Percentiles rank a stretch among this genome's conserved stretches.
Evolutionary conservation across 164 flowering plant species (phyloP).

Genomic region (Protea cynaroides): DNA sequence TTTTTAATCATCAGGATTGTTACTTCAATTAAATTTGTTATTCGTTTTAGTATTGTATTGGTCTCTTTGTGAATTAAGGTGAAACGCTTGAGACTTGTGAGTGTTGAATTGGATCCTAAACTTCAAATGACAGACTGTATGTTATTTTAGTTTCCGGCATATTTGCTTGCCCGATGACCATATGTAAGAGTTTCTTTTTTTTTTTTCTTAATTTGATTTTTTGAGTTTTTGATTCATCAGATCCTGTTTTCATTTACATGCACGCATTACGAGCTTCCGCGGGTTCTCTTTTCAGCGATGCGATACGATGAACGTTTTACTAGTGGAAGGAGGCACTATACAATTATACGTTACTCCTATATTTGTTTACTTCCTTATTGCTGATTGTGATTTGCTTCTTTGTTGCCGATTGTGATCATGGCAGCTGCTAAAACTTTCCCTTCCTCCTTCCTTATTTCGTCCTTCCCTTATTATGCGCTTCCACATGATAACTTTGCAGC

Average conservation of each 20-base stretch:
- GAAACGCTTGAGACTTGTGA: conserved; percentile 1
- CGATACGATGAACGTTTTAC: background rate
- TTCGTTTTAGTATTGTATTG: background rate
- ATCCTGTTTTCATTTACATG: conserved; percentile 6
- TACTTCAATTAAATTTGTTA: background rate
- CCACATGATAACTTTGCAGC: background rate
- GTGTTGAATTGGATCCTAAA: conserved; percentile 23
- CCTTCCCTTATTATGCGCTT: too few relatives aligned
- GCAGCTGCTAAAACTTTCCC: too few relatives aligned
- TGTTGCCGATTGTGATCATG: too few relatives aligned
- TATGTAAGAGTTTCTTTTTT: conserved; percentile 1
- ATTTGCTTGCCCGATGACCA: background rate
- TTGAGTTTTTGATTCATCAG: conserved; percentile 9
- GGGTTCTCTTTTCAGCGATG: background rate
- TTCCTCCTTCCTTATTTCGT: too few relatives aligned
- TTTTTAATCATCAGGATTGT: conserved; percentile 3
- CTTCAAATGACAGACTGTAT: background rate
- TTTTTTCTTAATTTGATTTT: too few relatives aligned
- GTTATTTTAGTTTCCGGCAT: background rate
- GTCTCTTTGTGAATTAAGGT: conserved; percentile 9
- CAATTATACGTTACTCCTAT: background rate
- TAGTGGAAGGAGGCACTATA: background rate
- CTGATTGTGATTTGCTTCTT: too few relatives aligned
- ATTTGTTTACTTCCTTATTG: background rate
- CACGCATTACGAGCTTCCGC: background rate